phyloP scores from a whole-genome alignment of 2,329 filamentous ascomycete genomes.

The Emergomyces africanus region DNA sequence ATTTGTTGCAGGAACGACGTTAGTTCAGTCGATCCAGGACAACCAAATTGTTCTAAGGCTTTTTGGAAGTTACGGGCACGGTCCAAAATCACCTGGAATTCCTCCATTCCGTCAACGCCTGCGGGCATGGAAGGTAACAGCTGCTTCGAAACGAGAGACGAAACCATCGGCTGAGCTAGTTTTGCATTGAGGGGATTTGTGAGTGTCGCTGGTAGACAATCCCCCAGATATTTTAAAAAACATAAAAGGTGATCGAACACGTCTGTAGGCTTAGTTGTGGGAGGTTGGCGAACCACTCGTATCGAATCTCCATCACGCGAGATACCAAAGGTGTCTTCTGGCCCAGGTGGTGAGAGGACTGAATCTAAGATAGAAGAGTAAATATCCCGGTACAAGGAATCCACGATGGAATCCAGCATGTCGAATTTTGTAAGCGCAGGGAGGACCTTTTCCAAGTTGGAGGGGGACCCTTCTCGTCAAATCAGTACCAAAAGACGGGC shows the following conservation, averaged over 20 bases:
- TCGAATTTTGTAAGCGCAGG: constrained; percentile 19
- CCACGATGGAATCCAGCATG: constrained; percentile 19
- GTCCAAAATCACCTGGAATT: constrained; percentile 59
- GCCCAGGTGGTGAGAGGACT: constrained; percentile 18
- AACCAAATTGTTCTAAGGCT: constrained; percentile 48
- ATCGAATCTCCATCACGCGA: constrained; percentile 18
- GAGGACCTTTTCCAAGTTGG: neutral
- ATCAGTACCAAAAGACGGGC: constrained; percentile 3
- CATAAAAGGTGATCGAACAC: constrained; percentile 32
- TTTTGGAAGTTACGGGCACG: constrained; percentile 52
- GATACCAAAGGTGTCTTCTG: constrained; percentile 17
- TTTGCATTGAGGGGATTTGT: constrained; percentile 47
- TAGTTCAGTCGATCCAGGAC: constrained; percentile 50
- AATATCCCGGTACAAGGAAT: constrained; percentile 23
- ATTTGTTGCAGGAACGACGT: constrained; percentile 70
- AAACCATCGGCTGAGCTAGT: constrained; percentile 57
- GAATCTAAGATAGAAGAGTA: constrained; percentile 21
- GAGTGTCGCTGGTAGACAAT: constrained; percentile 37
- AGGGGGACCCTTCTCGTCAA: constrained; percentile 10
- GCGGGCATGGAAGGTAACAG: constrained; percentile 64
- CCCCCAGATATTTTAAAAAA: constrained; percentile 39
- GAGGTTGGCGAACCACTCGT: constrained; percentile 15
- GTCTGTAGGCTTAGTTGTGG: constrained; percentile 18
- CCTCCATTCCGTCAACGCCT: constrained; percentile 55
- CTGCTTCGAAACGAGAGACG: constrained; percentile 59